Evolutionary conservation across 2,329 filamentous ascomycete genomes (phyloP).

Genomic region (Huntiella abstrusa): DNA sequence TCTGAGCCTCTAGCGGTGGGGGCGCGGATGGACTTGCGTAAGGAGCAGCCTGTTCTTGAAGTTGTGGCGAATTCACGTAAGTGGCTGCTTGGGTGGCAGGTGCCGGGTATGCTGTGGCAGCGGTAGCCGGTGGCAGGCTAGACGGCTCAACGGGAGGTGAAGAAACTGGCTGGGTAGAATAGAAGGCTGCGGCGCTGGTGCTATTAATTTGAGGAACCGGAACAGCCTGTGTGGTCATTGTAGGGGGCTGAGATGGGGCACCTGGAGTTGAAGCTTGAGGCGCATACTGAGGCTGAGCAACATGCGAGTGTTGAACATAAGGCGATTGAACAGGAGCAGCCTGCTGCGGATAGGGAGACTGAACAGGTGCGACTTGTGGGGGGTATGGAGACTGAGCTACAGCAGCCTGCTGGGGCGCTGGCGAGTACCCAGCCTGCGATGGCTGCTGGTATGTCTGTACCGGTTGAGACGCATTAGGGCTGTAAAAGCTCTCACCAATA

Average conservation of each 20-base stretch:
- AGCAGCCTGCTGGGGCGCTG: not conserved
- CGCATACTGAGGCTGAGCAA: constrained; percentile 6
- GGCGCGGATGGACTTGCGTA: not conserved
- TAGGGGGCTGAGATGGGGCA: not conserved
- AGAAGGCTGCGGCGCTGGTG: constrained; percentile 40
- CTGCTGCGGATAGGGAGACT: constrained; percentile 7
- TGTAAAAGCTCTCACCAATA: constrained; percentile 66
- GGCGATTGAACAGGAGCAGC: constrained; percentile 14
- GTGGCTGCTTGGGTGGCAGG: constrained; percentile 33
- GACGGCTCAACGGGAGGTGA: constrained; percentile 8
- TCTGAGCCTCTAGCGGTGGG: not conserved
- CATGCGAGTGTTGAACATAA: constrained; percentile 18
- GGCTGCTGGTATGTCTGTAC: not conserved
- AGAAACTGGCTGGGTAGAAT: constrained; percentile 16
- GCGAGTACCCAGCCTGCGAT: not conserved
- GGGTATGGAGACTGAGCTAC: not conserved
- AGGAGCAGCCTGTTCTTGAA: constrained; percentile 20
- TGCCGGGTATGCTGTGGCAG: constrained; percentile 22
- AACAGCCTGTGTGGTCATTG: constrained; percentile 11
- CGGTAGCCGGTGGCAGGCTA: constrained; percentile 23
- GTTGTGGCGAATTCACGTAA: constrained; percentile 5
- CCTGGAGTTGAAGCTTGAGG: constrained; percentile 15
- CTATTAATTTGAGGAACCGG: constrained; percentile 25
- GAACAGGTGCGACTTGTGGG: constrained; percentile 1
- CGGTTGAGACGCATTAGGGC: constrained; percentile 21